A percentile compares a stretch with the other conserved stretches of the same genome.
These are phyloP conservation scores for Chenopodium suecicum DNA, from an alignment of 148 eudicot species.

Conservation along the genomic window DNA sequence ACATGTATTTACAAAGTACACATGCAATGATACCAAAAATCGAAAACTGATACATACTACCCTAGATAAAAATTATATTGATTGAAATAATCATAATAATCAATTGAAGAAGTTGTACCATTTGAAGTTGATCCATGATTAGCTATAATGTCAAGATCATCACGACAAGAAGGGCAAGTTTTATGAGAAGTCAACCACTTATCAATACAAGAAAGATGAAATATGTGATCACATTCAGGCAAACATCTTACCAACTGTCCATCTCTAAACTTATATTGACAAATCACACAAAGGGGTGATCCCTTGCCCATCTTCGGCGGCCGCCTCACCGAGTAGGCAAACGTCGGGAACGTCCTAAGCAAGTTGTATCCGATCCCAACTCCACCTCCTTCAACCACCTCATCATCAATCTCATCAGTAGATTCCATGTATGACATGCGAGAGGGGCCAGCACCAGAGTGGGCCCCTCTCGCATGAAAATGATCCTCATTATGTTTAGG, in stretches of 20 bases:
- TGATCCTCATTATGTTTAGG: background rate
- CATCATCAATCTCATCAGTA: background rate
- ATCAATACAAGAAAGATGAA: constrained; percentile 28
- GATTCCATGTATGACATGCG: background rate
- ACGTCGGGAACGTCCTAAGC: constrained; percentile 38
- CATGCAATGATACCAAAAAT: background rate
- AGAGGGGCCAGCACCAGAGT: background rate
- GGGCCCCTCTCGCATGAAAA: background rate
- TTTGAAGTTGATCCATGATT: background rate
- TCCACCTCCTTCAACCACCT: constrained; percentile 7
- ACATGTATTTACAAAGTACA: background rate
- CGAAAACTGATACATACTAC: background rate
- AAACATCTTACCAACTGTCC: constrained; percentile 29
- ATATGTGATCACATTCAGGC: constrained; percentile 31
- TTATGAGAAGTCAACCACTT: constrained; percentile 27
- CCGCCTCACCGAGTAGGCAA: constrained; percentile 29
- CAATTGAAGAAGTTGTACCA: background rate
- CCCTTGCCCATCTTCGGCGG: constrained; percentile 24
- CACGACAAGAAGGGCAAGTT: constrained; percentile 35
- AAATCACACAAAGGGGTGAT: constrained; percentile 20
- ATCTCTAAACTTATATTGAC: constrained; percentile 24
- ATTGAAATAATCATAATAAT: constrained; percentile 2
- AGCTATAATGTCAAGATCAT: constrained; percentile 11
- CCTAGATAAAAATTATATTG: background rate
- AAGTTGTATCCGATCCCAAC: constrained; percentile 32